Base-by-base conservation (phyloP, 208 protist genomes). In the Acanthamoeba rhysodes region DNA sequence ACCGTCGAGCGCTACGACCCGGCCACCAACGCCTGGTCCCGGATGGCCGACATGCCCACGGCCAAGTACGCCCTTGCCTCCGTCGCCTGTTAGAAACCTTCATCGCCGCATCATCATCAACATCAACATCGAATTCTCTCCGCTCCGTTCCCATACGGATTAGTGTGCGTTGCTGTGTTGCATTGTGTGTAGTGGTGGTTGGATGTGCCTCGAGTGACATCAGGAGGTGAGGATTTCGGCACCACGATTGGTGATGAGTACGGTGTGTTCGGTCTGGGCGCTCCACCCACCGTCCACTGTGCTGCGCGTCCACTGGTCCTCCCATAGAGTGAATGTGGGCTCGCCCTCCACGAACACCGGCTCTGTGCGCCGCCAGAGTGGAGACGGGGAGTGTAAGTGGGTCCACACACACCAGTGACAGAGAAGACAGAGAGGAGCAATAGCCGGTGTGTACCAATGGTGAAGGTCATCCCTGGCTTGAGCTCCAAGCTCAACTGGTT, bases 181-280 rank as follows among this genome's bases (percentile, higher is more conserved):
- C 4, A 3, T 41, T 41, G 37, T 41, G 37, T 41, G 37, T 41
- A 41, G 37, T 62, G 55, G 10, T 62, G 16, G 8, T 62, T 12
- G 10, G 20, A 22, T 62, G 16, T 62, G 10, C 55, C 16, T 62
- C 10, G 20, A 57, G 53, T 57, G 53, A 2, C 27, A 68, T 9
- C 2, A 14, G 27, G 72, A 41, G 4, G 80, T 88, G 41, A 88
- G 80, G 53, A 64, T 41, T 64, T 88, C 80, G 27, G 50, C 80
- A 16, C 99, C 98, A 34, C 95, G 97, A 12, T 98, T 95, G 3
- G 98, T 99, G 94, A 99, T 98, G 32, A 99, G 96, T 53, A 99
- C 96, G 24, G 99, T 99, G 96, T 99, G 99, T 97, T 99, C 99
- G 95, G 99, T 99, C 85, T 99, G 99, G 18, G 99, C 99, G 64